Conservation (phyloP, 2,329 filamentous ascomycete genomes). For the Exophiala mesophila region DNA sequence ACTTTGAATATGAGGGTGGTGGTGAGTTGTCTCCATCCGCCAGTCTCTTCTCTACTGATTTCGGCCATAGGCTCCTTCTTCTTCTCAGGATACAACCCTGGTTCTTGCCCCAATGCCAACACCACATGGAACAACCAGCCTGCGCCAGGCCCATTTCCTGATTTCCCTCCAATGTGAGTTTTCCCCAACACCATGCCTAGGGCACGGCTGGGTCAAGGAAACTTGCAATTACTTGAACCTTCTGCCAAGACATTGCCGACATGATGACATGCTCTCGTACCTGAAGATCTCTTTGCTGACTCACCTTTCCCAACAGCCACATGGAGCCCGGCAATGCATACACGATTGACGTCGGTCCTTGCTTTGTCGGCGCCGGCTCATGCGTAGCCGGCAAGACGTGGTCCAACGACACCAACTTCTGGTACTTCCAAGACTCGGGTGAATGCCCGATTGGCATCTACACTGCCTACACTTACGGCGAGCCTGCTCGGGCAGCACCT, state of each 20-base stretch:
- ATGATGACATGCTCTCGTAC: too few species aligned
- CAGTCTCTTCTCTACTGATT: background rate
- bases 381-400: constrained; percentile 35
- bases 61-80: constrained; percentile 39
- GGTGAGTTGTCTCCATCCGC: constrained; percentile 25
- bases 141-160: constrained; percentile 41
- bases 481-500: constrained; percentile 9
- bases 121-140: constrained; percentile 53
- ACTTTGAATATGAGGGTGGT: constrained; percentile 51
- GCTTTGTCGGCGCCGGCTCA: constrained; percentile 26
- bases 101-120: constrained; percentile 42
- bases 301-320: constrained; percentile 14
- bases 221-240: too few species aligned
- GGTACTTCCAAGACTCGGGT: constrained; percentile 63
- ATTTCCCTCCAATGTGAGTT: constrained; percentile 26
- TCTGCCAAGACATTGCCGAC: too few species aligned
- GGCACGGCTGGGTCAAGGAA: too few species aligned
- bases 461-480: constrained; percentile 25
- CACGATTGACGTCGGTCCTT: constrained; percentile 36
- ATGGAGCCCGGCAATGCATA: constrained; percentile 53
- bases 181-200: background rate
- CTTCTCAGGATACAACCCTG: constrained; percentile 46
- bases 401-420: constrained; percentile 48
- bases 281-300: background rate
- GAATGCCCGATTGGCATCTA: constrained; percentile 27